Percentiles rank a stretch among this genome's conserved stretches.
These are phyloP conservation scores for Geotrichum citri-aurantii DNA, from an alignment of 1,139 yeast species.

Conservation along the genomic window DNA sequence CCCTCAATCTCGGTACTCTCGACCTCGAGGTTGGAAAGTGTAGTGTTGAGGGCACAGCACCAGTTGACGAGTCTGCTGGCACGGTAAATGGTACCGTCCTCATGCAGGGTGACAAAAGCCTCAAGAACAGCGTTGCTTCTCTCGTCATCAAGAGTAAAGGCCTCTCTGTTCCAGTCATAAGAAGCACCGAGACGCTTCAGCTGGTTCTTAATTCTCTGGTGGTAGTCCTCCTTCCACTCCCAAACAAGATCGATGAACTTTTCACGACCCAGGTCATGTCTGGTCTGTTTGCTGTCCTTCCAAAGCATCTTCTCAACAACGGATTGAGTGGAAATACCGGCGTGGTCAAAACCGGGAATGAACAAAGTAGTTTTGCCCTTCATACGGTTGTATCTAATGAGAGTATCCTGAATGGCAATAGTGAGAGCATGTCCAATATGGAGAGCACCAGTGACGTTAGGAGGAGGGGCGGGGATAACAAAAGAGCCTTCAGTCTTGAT, in stretches of 20 bases:
- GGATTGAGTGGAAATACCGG: conserved; percentile 98
- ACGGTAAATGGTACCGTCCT: conserved; percentile 93
- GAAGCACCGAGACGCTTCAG: conserved; percentile 89
- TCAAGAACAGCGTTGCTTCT: conserved; percentile 78
- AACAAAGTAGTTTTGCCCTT: conserved; percentile 90
- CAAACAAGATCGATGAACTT: conserved; percentile 81
- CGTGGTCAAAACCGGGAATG: conserved; percentile 97
- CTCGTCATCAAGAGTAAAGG: conserved; percentile 81
- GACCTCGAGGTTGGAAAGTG: conserved; percentile 92
- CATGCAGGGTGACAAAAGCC: conserved; percentile 86
- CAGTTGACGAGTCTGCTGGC: conserved; percentile 92
- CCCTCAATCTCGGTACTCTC: conserved; percentile 87
- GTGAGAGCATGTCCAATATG: conserved; percentile 99
- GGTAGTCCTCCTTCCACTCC: conserved; percentile 98
- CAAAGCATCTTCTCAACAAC: conserved; percentile 96
- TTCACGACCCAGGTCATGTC: conserved; percentile 95
- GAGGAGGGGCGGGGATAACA: conserved; percentile 96
- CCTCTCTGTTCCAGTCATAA: conserved; percentile 93
- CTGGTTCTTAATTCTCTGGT: conserved; percentile 75
- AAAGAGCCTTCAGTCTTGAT: conserved; percentile 77
- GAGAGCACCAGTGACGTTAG: conserved; percentile 96
- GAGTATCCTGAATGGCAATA: conserved; percentile 87
- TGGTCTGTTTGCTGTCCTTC: conserved; percentile 81
- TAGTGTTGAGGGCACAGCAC: conserved; percentile 93
- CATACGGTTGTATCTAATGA: conserved; percentile 94